A percentile compares a stretch with the other conserved stretches of the same genome.
Conservation (phyloP, 164 flowering plant genomes). For the Hamamelis virginiana region DNA sequence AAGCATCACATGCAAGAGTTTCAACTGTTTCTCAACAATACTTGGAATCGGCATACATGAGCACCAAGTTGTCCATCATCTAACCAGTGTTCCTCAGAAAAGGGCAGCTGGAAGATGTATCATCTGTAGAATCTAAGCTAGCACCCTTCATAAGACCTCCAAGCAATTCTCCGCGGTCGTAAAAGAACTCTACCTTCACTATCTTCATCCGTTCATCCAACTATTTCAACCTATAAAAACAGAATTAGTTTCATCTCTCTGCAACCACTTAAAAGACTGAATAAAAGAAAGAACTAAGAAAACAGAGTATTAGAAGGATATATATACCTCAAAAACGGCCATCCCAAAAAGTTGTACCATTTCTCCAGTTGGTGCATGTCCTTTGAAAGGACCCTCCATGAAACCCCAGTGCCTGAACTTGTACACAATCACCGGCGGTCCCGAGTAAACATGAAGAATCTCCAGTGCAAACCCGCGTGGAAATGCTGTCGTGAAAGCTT, state of each 20-base stretch:
- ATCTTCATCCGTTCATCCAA: slow-evolving; percentile 44
- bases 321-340: slow-evolving; percentile 43
- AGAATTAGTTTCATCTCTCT: background rate
- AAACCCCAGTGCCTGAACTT: slow-evolving; percentile 86
- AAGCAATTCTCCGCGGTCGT: slow-evolving; percentile 54
- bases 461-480: slow-evolving; percentile 77
- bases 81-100: slow-evolving; percentile 30
- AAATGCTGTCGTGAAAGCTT: slow-evolving; percentile 48
- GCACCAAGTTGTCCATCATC: background rate
- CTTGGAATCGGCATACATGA: no score
- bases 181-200: slow-evolving; percentile 63
- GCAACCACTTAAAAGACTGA: no score
- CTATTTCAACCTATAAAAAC: slow-evolving; percentile 19
- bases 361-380: slow-evolving; percentile 69
- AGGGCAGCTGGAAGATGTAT: slow-evolving; percentile 36
- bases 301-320: background rate
- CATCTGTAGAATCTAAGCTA: background rate
- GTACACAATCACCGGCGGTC: slow-evolving; percentile 62
- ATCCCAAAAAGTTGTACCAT: slow-evolving; percentile 53
- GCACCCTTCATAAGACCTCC: slow-evolving; percentile 35
- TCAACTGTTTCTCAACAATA: no score
- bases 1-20: no score
- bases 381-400: slow-evolving; percentile 84
- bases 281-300: background rate
- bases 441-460: slow-evolving; percentile 60